Percentiles rank a stretch among this genome's conserved stretches.
Conservation (phyloP, 768 basidiomycete genomes). For the Suillus hirtellus region DNA sequence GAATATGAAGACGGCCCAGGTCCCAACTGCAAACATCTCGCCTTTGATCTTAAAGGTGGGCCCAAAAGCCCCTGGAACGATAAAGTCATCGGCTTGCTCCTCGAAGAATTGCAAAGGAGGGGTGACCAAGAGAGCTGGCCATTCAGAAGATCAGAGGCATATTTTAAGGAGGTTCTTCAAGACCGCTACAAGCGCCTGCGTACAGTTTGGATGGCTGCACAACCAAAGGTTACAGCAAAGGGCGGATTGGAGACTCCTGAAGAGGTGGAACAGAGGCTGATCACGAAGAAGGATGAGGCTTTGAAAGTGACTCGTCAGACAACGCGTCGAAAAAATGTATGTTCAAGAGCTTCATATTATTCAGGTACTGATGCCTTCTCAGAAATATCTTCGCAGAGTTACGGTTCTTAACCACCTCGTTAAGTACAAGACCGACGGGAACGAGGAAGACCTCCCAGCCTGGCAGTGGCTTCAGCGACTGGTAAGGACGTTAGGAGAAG, state of each 20-base stretch:
- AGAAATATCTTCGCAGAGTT: not conserved
- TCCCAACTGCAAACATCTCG: conserved; percentile 1
- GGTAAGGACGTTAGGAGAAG: not conserved
- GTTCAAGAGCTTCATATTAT: not conserved
- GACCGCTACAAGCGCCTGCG: conserved; percentile 9
- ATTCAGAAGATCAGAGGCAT: not conserved
- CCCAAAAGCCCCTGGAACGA: not conserved
- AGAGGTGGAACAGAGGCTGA: conserved; percentile 7
- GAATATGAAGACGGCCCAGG: conserved; percentile 13
- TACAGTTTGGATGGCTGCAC: conserved; percentile 4
- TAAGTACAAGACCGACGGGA: not conserved
- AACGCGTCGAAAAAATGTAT: not conserved
- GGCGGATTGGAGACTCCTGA: conserved; percentile 6
- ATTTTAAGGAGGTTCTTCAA: not conserved
- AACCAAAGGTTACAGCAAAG: conserved; percentile 3
- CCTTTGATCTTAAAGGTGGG: conserved; percentile 4
- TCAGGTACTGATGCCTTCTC: not conserved
- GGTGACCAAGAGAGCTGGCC: conserved; percentile 4
- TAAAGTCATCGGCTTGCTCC: not conserved
- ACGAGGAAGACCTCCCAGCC: not conserved
- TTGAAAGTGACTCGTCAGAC: not conserved
- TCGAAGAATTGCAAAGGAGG: conserved; percentile 2
- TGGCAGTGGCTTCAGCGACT: not conserved
- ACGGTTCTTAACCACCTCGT: not conserved
- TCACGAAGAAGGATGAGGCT: not conserved